A percentile compares a stretch with the other conserved stretches of the same genome.
Evolutionary conservation across 2,329 filamentous ascomycete genomes (phyloP).

Genomic region (Amesomyces nigricolor): DNA sequence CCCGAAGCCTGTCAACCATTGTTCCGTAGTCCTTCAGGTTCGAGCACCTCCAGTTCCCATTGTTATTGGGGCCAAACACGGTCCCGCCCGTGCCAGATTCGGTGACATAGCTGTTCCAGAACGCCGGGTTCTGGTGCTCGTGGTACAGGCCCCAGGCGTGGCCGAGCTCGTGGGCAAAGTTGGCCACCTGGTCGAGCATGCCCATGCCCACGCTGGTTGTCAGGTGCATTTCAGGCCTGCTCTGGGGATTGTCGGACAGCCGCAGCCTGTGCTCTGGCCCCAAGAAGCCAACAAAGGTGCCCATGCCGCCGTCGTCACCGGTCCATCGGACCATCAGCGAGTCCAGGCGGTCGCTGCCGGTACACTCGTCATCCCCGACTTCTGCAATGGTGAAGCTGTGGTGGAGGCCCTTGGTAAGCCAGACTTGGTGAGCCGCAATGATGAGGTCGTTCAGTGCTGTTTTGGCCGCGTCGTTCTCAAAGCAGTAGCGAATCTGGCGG

Average conservation of each 20-base stretch:
- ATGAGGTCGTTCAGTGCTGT: background rate
- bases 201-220: slow-evolving; percentile 2
- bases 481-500: slow-evolving; percentile 8
- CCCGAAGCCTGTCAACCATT: too few relatives aligned
- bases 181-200: background rate
- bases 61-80: slow-evolving; percentile 5
- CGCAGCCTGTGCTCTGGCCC: background rate
- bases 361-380: background rate
- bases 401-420: background rate
- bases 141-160: slow-evolving; percentile 7
- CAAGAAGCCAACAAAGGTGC: slow-evolving; percentile 1
- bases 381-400: slow-evolving; percentile 1
- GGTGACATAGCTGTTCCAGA: background rate
- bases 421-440: background rate
- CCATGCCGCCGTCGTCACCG: slow-evolving; percentile 6
- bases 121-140: slow-evolving; percentile 7
- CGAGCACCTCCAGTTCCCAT: background rate
- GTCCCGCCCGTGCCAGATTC: background rate
- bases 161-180: slow-evolving; percentile 7
- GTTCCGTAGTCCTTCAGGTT: slow-evolving; percentile 2
- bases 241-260: background rate
- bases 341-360: background rate
- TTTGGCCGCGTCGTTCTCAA: background rate
- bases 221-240: background rate
- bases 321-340: background rate